phyloP scores from a whole-genome alignment of 1,139 yeast genomes.

The Cylindricascospora bacillispora region DNA sequence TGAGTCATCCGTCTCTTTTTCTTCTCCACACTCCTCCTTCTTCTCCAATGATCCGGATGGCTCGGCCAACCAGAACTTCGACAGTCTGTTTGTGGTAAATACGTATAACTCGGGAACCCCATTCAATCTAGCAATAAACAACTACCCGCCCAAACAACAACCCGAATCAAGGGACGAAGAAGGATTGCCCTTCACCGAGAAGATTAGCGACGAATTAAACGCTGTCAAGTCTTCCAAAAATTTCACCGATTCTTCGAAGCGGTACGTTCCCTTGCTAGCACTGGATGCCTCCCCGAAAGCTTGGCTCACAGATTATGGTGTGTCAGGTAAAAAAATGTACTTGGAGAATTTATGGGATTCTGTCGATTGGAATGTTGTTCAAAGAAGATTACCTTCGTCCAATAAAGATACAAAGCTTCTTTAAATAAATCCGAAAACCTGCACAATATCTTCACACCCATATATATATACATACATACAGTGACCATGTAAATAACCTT shows the following conservation, averaged over 20 bases:
- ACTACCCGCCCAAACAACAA: slow-evolving; percentile 1
- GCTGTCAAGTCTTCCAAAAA: slow-evolving; percentile 3
- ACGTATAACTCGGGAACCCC: slow-evolving; percentile 70
- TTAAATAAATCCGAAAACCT: too few relatives aligned
- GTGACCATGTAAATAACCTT: too few relatives aligned
- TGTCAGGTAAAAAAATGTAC: slow-evolving; percentile 55
- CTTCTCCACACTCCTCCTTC: slow-evolving; percentile 1
- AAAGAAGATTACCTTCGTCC: slow-evolving; percentile 33
- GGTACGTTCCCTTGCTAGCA: slow-evolving; percentile 53
- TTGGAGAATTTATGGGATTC: slow-evolving; percentile 60
- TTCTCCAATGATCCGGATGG: slow-evolving; percentile 9
- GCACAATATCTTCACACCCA: too few relatives aligned
- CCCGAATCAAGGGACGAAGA: not conserved
- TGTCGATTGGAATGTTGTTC: slow-evolving; percentile 58
- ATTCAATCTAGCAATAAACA: slow-evolving; percentile 21
- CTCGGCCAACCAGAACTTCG: slow-evolving; percentile 22
- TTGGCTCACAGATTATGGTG: slow-evolving; percentile 62
- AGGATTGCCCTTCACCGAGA: slow-evolving; percentile 2
- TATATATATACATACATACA: too few relatives aligned
- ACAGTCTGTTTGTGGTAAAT: slow-evolving; percentile 48
- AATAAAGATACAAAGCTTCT: too few relatives aligned
- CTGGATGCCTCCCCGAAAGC: slow-evolving; percentile 61
- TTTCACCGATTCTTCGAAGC: slow-evolving; percentile 12
- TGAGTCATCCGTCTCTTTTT: slow-evolving; percentile 21
- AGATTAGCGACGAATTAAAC: slow-evolving; percentile 1